phyloP scores from a whole-genome alignment of 768 basidiomycete species.

The Guyanaporus albipodus region DNA sequence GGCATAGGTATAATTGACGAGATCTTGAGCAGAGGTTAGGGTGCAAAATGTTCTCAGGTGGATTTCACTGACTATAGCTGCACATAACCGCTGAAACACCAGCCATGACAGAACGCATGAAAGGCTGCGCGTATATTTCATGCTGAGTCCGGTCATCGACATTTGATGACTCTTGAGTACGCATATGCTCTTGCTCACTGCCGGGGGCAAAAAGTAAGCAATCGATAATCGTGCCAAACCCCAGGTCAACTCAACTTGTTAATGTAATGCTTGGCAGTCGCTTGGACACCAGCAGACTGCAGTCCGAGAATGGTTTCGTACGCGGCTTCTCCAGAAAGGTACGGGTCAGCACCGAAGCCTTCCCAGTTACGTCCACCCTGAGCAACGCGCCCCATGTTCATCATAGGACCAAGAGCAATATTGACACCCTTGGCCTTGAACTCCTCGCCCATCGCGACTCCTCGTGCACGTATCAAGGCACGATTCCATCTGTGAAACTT shows the following conservation, averaged over 20 bases:
- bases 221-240: neutral
- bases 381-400: slow-evolving; percentile 80
- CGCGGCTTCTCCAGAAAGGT: slow-evolving; percentile 69
- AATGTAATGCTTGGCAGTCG: slow-evolving; percentile 81
- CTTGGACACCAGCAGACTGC: slow-evolving; percentile 79
- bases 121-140: slow-evolving; percentile 55
- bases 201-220: neutral
- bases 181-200: slow-evolving; percentile 37
- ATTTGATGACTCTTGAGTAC: slow-evolving; percentile 32
- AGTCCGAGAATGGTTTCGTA: slow-evolving; percentile 81
- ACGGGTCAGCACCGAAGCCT: slow-evolving; percentile 92
- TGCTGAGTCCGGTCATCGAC: slow-evolving; percentile 46
- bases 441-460: slow-evolving; percentile 76
- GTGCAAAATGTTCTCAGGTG: no score
- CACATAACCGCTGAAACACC: slow-evolving; percentile 67
- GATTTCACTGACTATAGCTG: slow-evolving; percentile 42
- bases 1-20: slow-evolving; percentile 57
- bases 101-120: slow-evolving; percentile 58
- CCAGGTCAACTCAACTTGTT: slow-evolving; percentile 50
- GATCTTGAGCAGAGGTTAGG: slow-evolving; percentile 31
- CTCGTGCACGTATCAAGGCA: slow-evolving; percentile 70
- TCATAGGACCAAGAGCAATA: slow-evolving; percentile 76
- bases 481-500: slow-evolving; percentile 61
- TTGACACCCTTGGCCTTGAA: slow-evolving; percentile 82
- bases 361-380: slow-evolving; percentile 91